These are phyloP conservation scores for Phoma sp. DNA, from an alignment of 2,329 filamentous ascomycete species.

Conservation along the genomic window DNA sequence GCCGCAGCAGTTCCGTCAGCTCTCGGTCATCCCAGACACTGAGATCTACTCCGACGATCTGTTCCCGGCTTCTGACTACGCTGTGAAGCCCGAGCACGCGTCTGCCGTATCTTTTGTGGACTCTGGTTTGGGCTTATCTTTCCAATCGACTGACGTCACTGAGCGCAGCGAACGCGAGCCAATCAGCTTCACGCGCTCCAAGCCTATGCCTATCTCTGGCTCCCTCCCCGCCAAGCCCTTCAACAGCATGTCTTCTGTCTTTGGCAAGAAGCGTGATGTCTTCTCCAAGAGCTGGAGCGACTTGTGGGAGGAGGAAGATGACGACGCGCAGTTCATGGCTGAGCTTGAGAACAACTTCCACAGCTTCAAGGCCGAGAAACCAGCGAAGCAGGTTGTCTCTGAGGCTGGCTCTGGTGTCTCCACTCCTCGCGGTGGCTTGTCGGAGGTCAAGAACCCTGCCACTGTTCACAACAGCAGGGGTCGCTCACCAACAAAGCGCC, in stretches of 20 bases:
- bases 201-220: constrained; percentile 79
- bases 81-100: constrained; percentile 74
- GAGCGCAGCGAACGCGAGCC: constrained; percentile 51
- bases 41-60: constrained; percentile 83
- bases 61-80: constrained; percentile 80
- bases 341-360: constrained; percentile 68
- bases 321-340: constrained; percentile 62
- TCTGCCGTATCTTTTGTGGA: constrained; percentile 85
- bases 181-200: constrained; percentile 62
- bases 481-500: constrained; percentile 40
- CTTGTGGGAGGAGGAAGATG: constrained; percentile 96
- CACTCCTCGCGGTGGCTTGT: constrained; percentile 58
- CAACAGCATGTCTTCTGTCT: constrained; percentile 76
- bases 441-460: constrained; percentile 61
- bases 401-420: constrained; percentile 53
- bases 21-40: constrained; percentile 82
- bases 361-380: constrained; percentile 36
- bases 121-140: constrained; percentile 79
- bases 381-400: constrained; percentile 47
- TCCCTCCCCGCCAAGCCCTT: constrained; percentile 72
- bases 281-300: constrained; percentile 99
- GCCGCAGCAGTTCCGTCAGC: constrained; percentile 74
- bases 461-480: constrained; percentile 57
- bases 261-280: constrained; percentile 75
- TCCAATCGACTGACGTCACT: constrained; percentile 64